A percentile compares a stretch with the other conserved stretches of the same genome.
Conservation (phyloP, 2,329 filamentous ascomycete genomes). For the Fusarium napiforme region DNA sequence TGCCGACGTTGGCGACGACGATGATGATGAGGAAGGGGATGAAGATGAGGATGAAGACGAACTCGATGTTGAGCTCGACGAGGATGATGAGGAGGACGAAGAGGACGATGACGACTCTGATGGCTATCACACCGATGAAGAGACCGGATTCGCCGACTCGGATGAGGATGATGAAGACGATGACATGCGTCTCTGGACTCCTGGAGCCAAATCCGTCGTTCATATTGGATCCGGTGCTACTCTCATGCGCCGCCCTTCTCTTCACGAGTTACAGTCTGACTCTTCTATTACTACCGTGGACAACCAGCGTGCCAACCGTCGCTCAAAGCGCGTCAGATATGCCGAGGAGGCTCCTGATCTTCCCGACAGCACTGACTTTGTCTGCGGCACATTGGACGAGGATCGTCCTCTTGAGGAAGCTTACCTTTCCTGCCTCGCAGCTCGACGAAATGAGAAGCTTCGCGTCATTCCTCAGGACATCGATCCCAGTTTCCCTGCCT, state of each 20-base stretch:
- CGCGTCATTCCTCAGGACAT: constrained; percentile 93
- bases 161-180: constrained; percentile 78
- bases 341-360: constrained; percentile 76
- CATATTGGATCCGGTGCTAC: constrained; percentile 51
- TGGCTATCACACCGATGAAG: constrained; percentile 80
- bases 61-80: constrained; percentile 61
- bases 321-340: constrained; percentile 45
- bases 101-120: constrained; percentile 69
- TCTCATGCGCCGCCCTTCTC: constrained; percentile 49
- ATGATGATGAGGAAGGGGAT: constrained; percentile 63
- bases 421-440: constrained; percentile 86
- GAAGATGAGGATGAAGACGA: constrained; percentile 59
- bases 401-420: constrained; percentile 94
- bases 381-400: constrained; percentile 97
- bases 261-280: constrained; percentile 65
- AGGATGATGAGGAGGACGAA: constrained; percentile 61
- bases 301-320: constrained; percentile 52
- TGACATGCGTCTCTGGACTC: constrained; percentile 65
- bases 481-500: constrained; percentile 95
- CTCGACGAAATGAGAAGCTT: constrained; percentile 83
- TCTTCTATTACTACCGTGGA: constrained; percentile 66
- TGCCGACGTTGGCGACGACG: constrained; percentile 80
- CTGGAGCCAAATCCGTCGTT: constrained; percentile 54
- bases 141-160: constrained; percentile 74
- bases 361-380: constrained; percentile 97